These are phyloP conservation scores for Lepiota brunneoincarnata DNA, from an alignment of 768 basidiomycete species.

Conservation along the genomic window DNA sequence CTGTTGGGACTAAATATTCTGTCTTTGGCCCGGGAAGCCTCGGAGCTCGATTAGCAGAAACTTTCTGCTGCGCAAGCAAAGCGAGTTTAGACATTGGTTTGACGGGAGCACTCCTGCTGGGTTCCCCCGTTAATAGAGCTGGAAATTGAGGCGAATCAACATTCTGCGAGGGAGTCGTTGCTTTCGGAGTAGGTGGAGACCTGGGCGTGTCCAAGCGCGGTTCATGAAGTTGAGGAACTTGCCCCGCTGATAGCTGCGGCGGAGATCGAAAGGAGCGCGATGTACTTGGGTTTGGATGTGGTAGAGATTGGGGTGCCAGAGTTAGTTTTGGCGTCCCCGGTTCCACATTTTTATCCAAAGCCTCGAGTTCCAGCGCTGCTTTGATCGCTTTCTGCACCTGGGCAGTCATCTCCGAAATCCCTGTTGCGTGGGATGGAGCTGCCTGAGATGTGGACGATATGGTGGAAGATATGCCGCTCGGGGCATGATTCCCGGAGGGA, in stretches of 20 bases:
- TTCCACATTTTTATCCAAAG: slow-evolving; percentile 35
- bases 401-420: slow-evolving; percentile 50
- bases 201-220: background rate
- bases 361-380: slow-evolving; percentile 65
- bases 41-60: slow-evolving; percentile 42
- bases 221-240: background rate
- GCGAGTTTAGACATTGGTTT: slow-evolving; percentile 45
- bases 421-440: slow-evolving; percentile 20
- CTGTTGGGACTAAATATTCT: slow-evolving; percentile 73
- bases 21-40: slow-evolving; percentile 48
- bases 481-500: slow-evolving; percentile 22
- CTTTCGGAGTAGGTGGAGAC: background rate
- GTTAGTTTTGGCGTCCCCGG: slow-evolving; percentile 14
- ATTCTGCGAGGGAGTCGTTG: background rate
- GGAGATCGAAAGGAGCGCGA: slow-evolving; percentile 9
- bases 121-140: background rate
- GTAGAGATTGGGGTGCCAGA: slow-evolving; percentile 18
- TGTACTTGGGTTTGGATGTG: slow-evolving; percentile 8
- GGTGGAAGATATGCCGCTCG: slow-evolving; percentile 16
- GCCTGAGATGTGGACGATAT: slow-evolving; percentile 2
- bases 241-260: slow-evolving; percentile 1
- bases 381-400: slow-evolving; percentile 65
- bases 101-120: slow-evolving; percentile 8
- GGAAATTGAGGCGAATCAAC: background rate
- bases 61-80: slow-evolving; percentile 63